Percentiles rank a stretch among this genome's conserved stretches.
Conservation (phyloP, 208 protist species). For the Leishmania gerbilli region DNA sequence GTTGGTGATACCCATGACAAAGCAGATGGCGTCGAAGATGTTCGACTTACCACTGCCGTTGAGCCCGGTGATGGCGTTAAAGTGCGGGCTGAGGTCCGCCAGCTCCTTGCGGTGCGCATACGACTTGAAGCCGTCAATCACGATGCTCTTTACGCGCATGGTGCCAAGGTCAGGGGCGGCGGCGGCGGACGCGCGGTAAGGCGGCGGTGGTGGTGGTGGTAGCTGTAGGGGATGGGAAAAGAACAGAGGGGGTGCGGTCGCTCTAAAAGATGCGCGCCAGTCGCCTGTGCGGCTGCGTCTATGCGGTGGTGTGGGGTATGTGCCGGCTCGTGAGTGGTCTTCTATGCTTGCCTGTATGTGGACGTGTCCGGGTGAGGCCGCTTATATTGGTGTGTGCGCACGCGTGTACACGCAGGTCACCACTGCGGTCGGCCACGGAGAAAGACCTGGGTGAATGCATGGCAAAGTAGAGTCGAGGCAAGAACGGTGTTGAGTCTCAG, state of each 20-base stretch:
- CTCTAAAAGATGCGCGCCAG: not conserved
- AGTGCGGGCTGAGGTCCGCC: constrained; percentile 96
- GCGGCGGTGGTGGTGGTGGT: not conserved
- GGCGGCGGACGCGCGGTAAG: not conserved
- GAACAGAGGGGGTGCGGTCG: not conserved
- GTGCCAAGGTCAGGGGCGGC: not conserved
- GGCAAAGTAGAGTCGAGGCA: not conserved
- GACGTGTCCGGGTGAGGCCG: not conserved
- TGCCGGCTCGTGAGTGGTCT: not conserved
- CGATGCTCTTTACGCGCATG: constrained; percentile 99
- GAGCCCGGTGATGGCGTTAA: constrained; percentile 99
- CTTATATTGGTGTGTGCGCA: not conserved
- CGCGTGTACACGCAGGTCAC: not conserved
- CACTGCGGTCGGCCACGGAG: not conserved
- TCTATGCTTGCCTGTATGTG: not conserved
- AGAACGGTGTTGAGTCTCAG: not conserved
- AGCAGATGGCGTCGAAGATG: constrained; percentile 99
- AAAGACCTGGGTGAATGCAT: not conserved
- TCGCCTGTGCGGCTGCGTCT: not conserved
- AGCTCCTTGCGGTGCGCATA: constrained; percentile 98
- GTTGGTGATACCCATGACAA: constrained; percentile 99
- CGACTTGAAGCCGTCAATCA: constrained; percentile 99
- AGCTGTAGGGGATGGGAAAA: not conserved
- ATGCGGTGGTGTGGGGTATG: not conserved
- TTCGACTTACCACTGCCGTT: constrained; percentile 99